These are phyloP conservation scores for Cadophora malorum DNA, from an alignment of 2,329 filamentous ascomycete species.

Conservation along the genomic window DNA sequence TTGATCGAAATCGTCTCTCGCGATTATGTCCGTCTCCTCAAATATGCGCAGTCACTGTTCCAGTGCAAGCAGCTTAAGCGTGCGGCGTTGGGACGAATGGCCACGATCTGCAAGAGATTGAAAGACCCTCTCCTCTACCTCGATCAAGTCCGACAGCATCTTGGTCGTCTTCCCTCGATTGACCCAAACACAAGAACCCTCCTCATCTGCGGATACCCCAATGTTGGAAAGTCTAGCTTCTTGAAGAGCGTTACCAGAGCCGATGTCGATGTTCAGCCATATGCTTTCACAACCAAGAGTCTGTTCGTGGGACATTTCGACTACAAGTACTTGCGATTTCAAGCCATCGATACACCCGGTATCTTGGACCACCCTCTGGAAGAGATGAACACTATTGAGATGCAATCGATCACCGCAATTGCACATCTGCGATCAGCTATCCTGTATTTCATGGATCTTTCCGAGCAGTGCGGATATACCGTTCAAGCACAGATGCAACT, in stretches of 20 bases:
- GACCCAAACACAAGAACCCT: conserved; percentile 97
- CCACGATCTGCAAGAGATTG: conserved; percentile 91
- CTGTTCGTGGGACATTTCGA: conserved; percentile 98
- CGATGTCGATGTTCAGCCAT: conserved; percentile 96
- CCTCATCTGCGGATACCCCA: conserved; percentile 96
- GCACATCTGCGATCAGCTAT: conserved; percentile 95
- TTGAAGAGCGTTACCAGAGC: conserved; percentile 89
- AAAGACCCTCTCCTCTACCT: conserved; percentile 96
- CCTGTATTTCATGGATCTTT: conserved; percentile 97
- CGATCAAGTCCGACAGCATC: conserved; percentile 94
- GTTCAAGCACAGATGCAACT: conserved; percentile 91
- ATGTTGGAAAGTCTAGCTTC: conserved; percentile 97
- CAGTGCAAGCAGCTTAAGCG: conserved; percentile 99
- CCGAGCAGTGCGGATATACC: conserved; percentile 95
- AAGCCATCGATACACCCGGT: conserved; percentile 97
- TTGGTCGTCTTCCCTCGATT: conserved; percentile 97
- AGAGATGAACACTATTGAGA: conserved; percentile 99
- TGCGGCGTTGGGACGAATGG: conserved; percentile 96
- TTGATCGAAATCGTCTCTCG: conserved; percentile 94
- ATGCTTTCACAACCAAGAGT: conserved; percentile 97
- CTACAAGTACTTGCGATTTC: conserved; percentile 90
- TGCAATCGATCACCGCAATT: conserved; percentile 98
- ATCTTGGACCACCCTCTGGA: conserved; percentile 96
- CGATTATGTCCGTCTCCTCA: conserved; percentile 94
- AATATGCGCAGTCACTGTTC: conserved; percentile 96